phyloP scores from a whole-genome alignment of 495 filamentous ascomycete species.

The Aspergillus haitiensis region DNA sequence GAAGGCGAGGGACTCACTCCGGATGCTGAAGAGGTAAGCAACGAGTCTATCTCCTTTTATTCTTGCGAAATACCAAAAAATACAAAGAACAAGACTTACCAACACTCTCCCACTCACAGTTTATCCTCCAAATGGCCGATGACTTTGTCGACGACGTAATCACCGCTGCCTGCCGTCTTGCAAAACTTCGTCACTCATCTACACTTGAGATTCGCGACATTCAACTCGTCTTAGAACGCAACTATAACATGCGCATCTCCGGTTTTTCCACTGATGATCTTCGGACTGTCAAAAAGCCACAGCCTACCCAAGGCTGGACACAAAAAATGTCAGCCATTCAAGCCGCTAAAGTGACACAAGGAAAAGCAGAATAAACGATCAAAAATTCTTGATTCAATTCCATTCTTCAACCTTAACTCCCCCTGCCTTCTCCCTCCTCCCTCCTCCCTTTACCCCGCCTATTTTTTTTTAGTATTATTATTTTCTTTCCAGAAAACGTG shows the following conservation, averaged over 20 bases:
- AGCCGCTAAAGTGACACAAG: slow-evolving; percentile 74
- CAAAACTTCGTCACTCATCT: slow-evolving; percentile 87
- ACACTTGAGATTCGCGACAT: slow-evolving; percentile 90
- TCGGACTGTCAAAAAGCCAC: slow-evolving; percentile 86
- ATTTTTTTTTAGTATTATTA: slow-evolving; percentile 1
- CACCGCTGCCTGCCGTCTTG: slow-evolving; percentile 80
- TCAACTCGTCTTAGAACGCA: slow-evolving; percentile 91
- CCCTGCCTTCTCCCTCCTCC: background rate
- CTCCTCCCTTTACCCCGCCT: background rate
- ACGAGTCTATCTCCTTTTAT: slow-evolving; percentile 1
- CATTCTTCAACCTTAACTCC: background rate
- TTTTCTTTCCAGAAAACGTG: slow-evolving; percentile 2
- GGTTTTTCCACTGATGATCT: slow-evolving; percentile 93
- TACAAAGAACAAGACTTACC: background rate
- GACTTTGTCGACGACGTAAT: slow-evolving; percentile 92
- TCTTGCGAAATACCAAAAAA: background rate
- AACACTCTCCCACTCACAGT: slow-evolving; percentile 47
- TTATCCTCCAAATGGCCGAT: slow-evolving; percentile 84
- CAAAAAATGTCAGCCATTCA: slow-evolving; percentile 95
- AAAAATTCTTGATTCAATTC: background rate
- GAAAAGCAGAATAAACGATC: slow-evolving; percentile 39
- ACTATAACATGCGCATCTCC: slow-evolving; percentile 96
- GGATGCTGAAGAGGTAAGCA: slow-evolving; percentile 88
- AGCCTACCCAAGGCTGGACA: slow-evolving; percentile 82
- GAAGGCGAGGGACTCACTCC: slow-evolving; percentile 73